Evolutionary conservation across 495 filamentous ascomycete species (phyloP).

Genomic region (Aspergillus diversus): DNA sequence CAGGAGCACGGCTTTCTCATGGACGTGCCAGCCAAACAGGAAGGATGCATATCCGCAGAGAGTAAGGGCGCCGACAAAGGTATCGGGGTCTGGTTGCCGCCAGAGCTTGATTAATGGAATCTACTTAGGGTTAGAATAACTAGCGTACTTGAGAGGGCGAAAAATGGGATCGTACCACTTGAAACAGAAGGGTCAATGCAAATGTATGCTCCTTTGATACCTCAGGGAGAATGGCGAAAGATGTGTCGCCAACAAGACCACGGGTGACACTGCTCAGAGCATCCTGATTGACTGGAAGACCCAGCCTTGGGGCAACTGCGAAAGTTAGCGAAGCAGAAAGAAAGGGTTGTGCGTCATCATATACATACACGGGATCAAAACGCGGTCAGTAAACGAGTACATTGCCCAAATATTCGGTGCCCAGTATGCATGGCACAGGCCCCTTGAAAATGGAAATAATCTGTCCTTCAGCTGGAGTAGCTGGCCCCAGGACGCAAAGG

Average conservation of each 20-base stretch:
- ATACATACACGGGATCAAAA: constrained; percentile 74
- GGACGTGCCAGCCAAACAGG: constrained; percentile 98
- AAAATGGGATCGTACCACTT: constrained; percentile 56
- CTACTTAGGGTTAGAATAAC: constrained; percentile 35
- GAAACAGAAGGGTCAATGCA: constrained; percentile 78
- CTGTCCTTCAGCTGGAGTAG: constrained; percentile 83
- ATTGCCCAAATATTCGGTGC: constrained; percentile 97
- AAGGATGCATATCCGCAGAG: constrained; percentile 98
- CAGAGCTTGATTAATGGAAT: constrained; percentile 83
- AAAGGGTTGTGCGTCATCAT: not conserved
- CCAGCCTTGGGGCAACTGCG: constrained; percentile 76
- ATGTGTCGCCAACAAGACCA: constrained; percentile 91
- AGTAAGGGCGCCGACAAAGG: constrained; percentile 85
- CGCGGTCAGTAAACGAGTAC: constrained; percentile 88
- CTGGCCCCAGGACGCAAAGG: constrained; percentile 83
- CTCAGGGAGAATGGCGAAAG: constrained; percentile 91
- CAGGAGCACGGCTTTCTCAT: constrained; percentile 94
- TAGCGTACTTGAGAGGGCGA: not conserved
- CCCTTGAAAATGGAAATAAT: constrained; percentile 91
- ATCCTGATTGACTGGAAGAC: constrained; percentile 68
- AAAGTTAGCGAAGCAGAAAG: constrained; percentile 27
- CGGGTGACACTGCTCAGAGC: constrained; percentile 88
- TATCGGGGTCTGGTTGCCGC: constrained; percentile 77
- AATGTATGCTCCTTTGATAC: constrained; percentile 82
- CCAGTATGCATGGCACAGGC: constrained; percentile 97